Conservation (phyloP, 2,329 filamentous ascomycete genomes). For the Berkeleyomyces rouxiae region DNA sequence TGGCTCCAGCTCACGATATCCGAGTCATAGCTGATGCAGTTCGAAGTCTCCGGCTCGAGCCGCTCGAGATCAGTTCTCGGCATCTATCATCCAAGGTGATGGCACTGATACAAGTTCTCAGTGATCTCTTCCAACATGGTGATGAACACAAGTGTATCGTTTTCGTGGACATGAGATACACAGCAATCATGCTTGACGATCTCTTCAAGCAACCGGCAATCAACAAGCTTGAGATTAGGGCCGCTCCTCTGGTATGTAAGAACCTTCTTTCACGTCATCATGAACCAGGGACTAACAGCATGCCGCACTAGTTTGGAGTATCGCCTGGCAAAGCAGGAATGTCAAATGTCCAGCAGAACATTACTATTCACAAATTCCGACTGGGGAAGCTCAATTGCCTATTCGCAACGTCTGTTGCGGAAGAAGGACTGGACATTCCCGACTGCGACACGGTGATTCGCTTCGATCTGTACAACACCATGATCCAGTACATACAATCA, state of each 20-base stretch:
- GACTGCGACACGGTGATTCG: conserved; percentile 52
- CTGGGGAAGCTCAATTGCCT: conserved; percentile 44
- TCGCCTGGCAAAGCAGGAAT: conserved; percentile 26
- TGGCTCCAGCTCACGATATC: background rate
- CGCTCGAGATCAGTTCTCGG: background rate
- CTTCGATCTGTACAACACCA: conserved; percentile 75
- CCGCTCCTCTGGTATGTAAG: conserved; percentile 48
- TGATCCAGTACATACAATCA: conserved; percentile 92
- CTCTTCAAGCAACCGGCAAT: conserved; percentile 43
- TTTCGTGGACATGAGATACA: conserved; percentile 67
- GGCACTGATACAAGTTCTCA: conserved; percentile 42
- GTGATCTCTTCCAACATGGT: conserved; percentile 41
- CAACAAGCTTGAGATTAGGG: conserved; percentile 39
- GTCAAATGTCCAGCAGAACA: conserved; percentile 57
- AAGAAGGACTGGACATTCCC: conserved; percentile 52
- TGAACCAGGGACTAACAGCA: conserved; percentile 22
- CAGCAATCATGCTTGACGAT: conserved; percentile 55
- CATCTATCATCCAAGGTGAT: conserved; percentile 59
- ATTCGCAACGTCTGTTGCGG: conserved; percentile 49
- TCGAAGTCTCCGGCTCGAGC: background rate
- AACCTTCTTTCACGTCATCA: background rate
- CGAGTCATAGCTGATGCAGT: background rate
- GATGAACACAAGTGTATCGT: conserved; percentile 60
- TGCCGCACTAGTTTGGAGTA: background rate
- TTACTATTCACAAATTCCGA: conserved; percentile 51